Base-by-base conservation (phyloP, 371 early-diverging fungal genomes). In the Chytridium lagenaria region DNA sequence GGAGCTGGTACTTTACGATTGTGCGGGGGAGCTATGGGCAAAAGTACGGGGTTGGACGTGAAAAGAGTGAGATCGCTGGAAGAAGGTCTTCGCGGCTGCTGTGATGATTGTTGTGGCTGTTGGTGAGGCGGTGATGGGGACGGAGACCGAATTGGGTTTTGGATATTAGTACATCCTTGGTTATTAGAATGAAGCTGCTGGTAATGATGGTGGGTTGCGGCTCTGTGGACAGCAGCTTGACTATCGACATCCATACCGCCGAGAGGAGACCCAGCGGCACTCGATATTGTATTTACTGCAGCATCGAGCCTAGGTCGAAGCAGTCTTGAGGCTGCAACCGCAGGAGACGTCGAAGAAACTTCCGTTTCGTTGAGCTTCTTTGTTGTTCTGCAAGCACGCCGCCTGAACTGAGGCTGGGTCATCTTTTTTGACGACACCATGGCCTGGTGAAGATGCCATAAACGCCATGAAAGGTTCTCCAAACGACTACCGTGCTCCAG, bases 381-480 rank as follows among this genome's bases (percentile, higher is more conserved):
- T 0, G 77, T 73, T 0, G 70, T 69, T 3, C 68, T 52, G 10
- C 19, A 22, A 5, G 73, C 68, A 2, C 73, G 69, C 16, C 68
- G 7, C 10, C 57, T 31, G 57, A 77, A 77, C 12, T 69, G 73
- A 0, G 36, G 67, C 26, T 39, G 38, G 23, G 65, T 63, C 50
- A 55, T 38, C 50, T 75, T 61, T 40, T 75, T 70, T 36, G 71
- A 26, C 30, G 87, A 83, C 36, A 85, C 87, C 69, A 89, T 76
- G 26, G 86, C 76, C 72, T 92, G 90, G 63, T 93, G 93, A 51
- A 91, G 84, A 77, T 92, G 91, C 94, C 94, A 94, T 36, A 93
- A 81, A 28, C 94, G 85, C 94, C 94, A 94, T 22, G 92, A 92
- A 63, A 93, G 86, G 78, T 94, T 94, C 75, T 94, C 94, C 36